Conservation (phyloP, 2,329 filamentous ascomycete genomes). For the Cladophialophora exuberans region DNA sequence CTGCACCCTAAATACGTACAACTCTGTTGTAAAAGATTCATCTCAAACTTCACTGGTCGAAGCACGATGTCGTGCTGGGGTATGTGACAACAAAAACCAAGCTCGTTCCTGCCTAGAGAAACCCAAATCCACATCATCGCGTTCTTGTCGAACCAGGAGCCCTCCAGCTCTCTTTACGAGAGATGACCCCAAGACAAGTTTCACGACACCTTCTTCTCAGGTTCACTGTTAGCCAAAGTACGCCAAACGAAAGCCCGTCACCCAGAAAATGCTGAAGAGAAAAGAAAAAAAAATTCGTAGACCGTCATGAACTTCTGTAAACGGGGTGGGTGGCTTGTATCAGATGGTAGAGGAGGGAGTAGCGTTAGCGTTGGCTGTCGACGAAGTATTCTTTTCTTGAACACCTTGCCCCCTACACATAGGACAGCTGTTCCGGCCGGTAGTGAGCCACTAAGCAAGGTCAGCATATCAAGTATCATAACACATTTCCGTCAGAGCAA, state of each 20-base stretch:
- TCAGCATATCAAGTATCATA: constrained; percentile 36
- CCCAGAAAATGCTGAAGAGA: constrained; percentile 14
- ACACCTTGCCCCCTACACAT: constrained; percentile 64
- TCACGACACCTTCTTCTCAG: background rate
- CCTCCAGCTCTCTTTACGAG: constrained; percentile 1
- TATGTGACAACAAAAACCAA: constrained; percentile 23
- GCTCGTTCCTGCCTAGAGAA: constrained; percentile 6
- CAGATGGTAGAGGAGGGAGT: constrained; percentile 11
- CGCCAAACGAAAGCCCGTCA: constrained; percentile 10
- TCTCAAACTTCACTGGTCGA: constrained; percentile 11
- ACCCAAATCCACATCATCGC: constrained; percentile 17
- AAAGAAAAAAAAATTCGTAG: constrained; percentile 27
- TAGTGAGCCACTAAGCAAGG: constrained; percentile 64
- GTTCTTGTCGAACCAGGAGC: background rate
- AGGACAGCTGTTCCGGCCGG: constrained; percentile 66
- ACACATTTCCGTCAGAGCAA: background rate
- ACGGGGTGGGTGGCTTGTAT: background rate
- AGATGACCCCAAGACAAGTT: background rate
- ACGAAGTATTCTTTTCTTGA: constrained; percentile 43
- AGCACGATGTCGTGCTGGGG: constrained; percentile 16
- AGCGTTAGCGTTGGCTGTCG: constrained; percentile 3
- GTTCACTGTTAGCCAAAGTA: constrained; percentile 18
- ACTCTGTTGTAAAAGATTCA: constrained; percentile 15
- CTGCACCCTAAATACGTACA: constrained; percentile 9
- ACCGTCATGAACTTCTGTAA: constrained; percentile 10